Conservation (phyloP, 192 early-diverging fungal genomes). For the Podila epigama region DNA sequence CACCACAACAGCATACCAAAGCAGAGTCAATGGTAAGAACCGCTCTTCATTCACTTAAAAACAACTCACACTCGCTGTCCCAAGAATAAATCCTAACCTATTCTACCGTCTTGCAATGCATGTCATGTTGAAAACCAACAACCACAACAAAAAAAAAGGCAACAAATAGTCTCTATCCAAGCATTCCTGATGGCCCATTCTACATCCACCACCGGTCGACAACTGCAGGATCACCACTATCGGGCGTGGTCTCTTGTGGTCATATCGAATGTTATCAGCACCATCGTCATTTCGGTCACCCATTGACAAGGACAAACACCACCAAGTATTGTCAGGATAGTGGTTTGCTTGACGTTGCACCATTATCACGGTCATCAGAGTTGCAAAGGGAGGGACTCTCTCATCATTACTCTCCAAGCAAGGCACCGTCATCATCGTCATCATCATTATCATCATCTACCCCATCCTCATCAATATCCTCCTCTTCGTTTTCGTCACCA, state of each 20-base stretch:
- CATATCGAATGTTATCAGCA: conserved; percentile 30
- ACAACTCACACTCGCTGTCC: too few relatives aligned
- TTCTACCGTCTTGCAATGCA: too few relatives aligned
- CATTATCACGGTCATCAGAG: too few relatives aligned
- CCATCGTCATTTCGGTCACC: neutral
- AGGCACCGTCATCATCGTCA: neutral
- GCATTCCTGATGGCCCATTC: conserved; percentile 34
- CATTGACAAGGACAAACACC: conserved; percentile 7
- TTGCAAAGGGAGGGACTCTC: too few relatives aligned
- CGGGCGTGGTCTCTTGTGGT: conserved; percentile 8
- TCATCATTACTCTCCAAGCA: neutral
- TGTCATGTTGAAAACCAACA: too few relatives aligned
- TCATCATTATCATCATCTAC: neutral
- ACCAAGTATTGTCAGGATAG: neutral
- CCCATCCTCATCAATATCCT: neutral
- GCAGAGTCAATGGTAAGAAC: neutral
- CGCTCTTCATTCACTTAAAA: too few relatives aligned
- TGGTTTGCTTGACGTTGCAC: too few relatives aligned
- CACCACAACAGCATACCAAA: neutral
- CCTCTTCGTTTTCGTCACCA: too few relatives aligned
- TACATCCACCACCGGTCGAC: conserved; percentile 47
- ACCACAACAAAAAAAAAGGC: neutral
- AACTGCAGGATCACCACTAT: conserved; percentile 5
- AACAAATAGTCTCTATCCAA: conserved; percentile 14
- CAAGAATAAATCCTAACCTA: too few relatives aligned